Base-by-base conservation (phyloP, 2,329 filamentous ascomycete species). In the Septoria petroselini region DNA sequence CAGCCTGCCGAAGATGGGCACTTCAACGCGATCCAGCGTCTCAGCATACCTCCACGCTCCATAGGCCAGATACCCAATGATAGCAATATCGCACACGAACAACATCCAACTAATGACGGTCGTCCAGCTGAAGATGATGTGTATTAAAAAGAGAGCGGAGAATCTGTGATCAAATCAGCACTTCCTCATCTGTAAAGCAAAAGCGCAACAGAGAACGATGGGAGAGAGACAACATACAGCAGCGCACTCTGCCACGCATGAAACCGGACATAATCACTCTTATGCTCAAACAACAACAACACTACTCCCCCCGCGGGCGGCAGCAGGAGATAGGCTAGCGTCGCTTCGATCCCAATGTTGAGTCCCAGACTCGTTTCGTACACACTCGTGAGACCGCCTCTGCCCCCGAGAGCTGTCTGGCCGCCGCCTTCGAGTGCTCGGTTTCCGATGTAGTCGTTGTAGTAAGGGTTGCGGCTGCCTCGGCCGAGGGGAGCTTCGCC, bases 261-360 rank as follows among this genome's bases (percentile, higher is more conserved):
- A 62, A 97, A 97, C 57, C 93, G 81, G 50, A 98, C 93, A 70
- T 95, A 98, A 72, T 98, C 93, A 66, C 90, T 96, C 75, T 95
- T 93, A 65, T 91, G 83, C 77, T 98, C 93, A 56, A 91, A 68
- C 37, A 97, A 80, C 59, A 98, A 71, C 61, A 98, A 71, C 58
- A 95, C 69, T 19, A 96, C 88, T 2, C 86, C 88, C 2, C 91
- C 93, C 0, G 91, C 77, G 1, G 93, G 93, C 55, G 93, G 93
- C 11, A 95, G 72, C 41, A 86, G 75, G 54, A 96, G 67, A 69
- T 98, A 98, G 44, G 93, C 91, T 64, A 96, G 72, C 66, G 85
- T 88, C 4, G 93, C 91, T 75, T 97, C 91, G 65, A 91, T 86
- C 66, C 95, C 89, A 59, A 97, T 77, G 48, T 91, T 77, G 55